Base-by-base conservation (phyloP, 208 protist genomes). In the Trypanosoma conorhini region DNA sequence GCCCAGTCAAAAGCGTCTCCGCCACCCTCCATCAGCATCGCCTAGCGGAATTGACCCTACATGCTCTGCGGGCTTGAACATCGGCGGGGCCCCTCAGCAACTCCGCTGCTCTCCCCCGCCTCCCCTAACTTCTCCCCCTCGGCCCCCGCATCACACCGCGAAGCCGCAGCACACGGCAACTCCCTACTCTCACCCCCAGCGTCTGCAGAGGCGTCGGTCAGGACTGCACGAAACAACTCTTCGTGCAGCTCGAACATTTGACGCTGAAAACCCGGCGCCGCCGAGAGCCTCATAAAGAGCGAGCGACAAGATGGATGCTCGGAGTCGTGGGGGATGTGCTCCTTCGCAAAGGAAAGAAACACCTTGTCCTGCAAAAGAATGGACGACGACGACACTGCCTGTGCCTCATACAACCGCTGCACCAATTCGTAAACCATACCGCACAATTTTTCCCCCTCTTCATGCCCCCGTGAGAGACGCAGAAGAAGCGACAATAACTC, bases 401-500 rank as follows among this genome's bases (percentile, higher is more conserved):
- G 42, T 56, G 35, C 35, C 10, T 59, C 63, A 28, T 60, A 26
- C 17, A 68, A 30, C 52, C 24, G 24, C n/a, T 48, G 51, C 3
- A 68, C 46, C n/a, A 48, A 15, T 60, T 68, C 31, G n/a, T 59
- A 68, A 5, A 68, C 22, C 12, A 22, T 9, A 59, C 24, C 51
- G 22, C 30, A 28, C 12, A 67, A 12, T 33, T 44, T n/a, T 21
- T 48, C 21, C 33, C 19, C 30, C 21, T 33, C 50, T 0, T 59
- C 35, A n/a, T 68, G 1, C 4, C 33, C 19, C n/a, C 44, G 31
- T 10, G 59, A 59, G 7, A 33, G 31, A 5, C 26, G 17, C 1
- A 68, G 52, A 48, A 58, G 35, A 40, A 5, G n/a, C 21, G 63
- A 57, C 22, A 68, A 42, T 31, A 68, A 10, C 30, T 68, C n/a